phyloP scores from a whole-genome alignment of 2,329 filamentous ascomycete species.

The Epichloe aotearoae region DNA sequence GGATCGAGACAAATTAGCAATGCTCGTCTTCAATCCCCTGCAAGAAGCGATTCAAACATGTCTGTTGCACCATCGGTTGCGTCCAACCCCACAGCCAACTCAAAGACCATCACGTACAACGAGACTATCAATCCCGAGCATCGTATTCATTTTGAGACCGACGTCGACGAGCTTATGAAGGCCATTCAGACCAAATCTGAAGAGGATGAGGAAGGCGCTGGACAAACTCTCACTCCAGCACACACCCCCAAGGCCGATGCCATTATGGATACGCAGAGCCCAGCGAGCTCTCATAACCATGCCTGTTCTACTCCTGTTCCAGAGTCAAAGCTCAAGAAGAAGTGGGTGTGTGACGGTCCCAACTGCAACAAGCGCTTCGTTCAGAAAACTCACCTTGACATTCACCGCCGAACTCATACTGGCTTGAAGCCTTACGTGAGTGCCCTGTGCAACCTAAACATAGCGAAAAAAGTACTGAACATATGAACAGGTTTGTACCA shows the following conservation, averaged over 20 bases:
- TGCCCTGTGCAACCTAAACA: background rate
- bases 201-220: constrained; percentile 16
- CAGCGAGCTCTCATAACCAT: constrained; percentile 19
- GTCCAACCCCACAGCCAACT: constrained; percentile 17
- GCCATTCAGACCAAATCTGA: constrained; percentile 60
- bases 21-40: constrained; percentile 21
- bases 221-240: constrained; percentile 14
- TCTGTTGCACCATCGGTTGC: constrained; percentile 13
- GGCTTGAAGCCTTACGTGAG: constrained; percentile 83
- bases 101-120: constrained; percentile 32
- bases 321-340: constrained; percentile 32
- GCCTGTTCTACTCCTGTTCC: constrained; percentile 9
- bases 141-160: constrained; percentile 59
- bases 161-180: constrained; percentile 80
- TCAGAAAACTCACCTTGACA: constrained; percentile 87
- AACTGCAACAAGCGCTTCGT: constrained; percentile 72
- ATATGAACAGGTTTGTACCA: constrained; percentile 45
- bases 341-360: constrained; percentile 60
- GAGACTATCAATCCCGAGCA: constrained; percentile 31
- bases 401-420: constrained; percentile 77
- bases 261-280: constrained; percentile 11
- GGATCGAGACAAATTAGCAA: constrained; percentile 18
- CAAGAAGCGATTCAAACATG: constrained; percentile 19
- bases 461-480: background rate
- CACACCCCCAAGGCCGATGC: constrained; percentile 9